These are phyloP conservation scores for Fraxinus americana DNA, from an alignment of 257 asterid genomes.

Conservation along the genomic window DNA sequence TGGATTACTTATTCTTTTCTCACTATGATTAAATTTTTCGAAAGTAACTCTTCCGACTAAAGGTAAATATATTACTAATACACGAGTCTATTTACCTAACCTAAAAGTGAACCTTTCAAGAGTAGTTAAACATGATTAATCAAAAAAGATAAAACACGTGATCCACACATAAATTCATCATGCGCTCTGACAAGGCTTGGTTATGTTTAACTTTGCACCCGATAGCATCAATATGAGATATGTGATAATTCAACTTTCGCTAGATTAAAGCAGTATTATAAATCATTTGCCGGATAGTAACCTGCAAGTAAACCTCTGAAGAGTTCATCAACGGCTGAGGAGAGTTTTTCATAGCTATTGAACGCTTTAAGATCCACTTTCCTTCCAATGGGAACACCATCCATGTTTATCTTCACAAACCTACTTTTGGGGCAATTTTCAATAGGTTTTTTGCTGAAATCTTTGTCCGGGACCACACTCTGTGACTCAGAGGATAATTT, in stretches of 20 bases:
- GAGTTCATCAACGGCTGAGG: constrained; percentile 77
- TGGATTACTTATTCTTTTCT: neutral
- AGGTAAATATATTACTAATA: no score
- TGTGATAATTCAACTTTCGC: neutral
- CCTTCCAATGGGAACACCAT: constrained; percentile 90
- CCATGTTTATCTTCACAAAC: constrained; percentile 90
- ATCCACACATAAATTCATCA: neutral
- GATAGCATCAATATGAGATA: neutral
- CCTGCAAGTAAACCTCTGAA: constrained; percentile 91
- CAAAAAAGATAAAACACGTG: no score
- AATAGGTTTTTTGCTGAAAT: constrained; percentile 30
- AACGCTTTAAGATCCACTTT: constrained; percentile 80
- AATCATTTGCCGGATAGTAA: constrained; percentile 8
- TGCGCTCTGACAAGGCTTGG: neutral
- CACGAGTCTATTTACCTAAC: no score
- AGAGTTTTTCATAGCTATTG: constrained; percentile 70
- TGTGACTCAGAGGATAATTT: constrained; percentile 44
- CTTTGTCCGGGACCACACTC: constrained; percentile 35
- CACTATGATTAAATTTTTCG: no score
- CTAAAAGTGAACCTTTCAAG: no score
- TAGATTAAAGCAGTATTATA: neutral
- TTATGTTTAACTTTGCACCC: neutral
- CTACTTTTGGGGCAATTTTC: constrained; percentile 45
- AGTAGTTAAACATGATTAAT: no score
- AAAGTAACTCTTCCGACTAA: no score